Percentiles rank a stretch among this genome's conserved stretches.
Evolutionary conservation across 2,329 filamentous ascomycete genomes (phyloP).

Genomic region (Capronia coronata): DNA sequence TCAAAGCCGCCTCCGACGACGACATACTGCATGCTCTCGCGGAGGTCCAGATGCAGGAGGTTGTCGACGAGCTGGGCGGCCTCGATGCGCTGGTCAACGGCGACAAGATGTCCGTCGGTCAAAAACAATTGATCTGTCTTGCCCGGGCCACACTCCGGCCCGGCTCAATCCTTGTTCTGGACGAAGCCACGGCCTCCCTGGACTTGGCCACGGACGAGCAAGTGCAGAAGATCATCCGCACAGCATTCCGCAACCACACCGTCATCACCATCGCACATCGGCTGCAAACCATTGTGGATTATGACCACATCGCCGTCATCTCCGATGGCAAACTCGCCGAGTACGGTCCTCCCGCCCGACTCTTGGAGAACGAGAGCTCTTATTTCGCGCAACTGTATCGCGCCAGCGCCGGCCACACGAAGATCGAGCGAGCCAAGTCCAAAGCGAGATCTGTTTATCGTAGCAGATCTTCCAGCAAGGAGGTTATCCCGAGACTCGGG

Average conservation of each 20-base stretch:
- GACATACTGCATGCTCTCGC: conserved; percentile 3
- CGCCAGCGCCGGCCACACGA: no score
- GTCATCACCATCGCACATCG: conserved; percentile 55
- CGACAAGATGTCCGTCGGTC: conserved; percentile 51
- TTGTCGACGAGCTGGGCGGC: conserved; percentile 27
- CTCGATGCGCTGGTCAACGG: not conserved
- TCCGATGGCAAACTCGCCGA: conserved; percentile 29
- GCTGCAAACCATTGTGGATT: conserved; percentile 56
- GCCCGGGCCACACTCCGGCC: conserved; percentile 52
- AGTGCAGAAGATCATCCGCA: conserved; percentile 52
- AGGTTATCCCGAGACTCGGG: no score
- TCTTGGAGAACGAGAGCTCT: conserved; percentile 30
- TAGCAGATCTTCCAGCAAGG: no score
- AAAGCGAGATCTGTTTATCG: no score
- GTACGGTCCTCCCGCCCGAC: conserved; percentile 27
- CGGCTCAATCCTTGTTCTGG: conserved; percentile 41
- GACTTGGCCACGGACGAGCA: conserved; percentile 52
- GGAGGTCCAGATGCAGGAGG: not conserved
- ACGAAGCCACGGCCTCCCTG: conserved; percentile 44
- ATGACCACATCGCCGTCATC: conserved; percentile 55
- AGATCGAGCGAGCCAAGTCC: no score
- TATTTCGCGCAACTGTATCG: conserved; percentile 27
- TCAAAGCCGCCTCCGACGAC: conserved; percentile 18
- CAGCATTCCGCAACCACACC: conserved; percentile 47
- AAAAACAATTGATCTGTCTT: conserved; percentile 59